Conservation (phyloP, 2,329 filamentous ascomycete genomes). For the Neoascochyta sp. region DNA sequence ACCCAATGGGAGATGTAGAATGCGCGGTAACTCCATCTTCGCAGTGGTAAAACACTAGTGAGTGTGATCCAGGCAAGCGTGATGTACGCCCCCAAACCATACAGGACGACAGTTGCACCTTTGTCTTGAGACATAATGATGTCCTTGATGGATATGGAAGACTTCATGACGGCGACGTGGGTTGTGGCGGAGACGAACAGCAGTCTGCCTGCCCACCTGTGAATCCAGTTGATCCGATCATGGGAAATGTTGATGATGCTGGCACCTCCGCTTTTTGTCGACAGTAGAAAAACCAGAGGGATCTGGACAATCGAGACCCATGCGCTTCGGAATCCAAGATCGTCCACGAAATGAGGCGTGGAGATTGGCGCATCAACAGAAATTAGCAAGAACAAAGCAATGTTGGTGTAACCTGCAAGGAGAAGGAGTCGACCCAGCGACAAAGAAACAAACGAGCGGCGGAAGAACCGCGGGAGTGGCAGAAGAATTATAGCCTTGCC, state of each 20-base stretch:
- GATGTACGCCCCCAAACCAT: conserved; percentile 23
- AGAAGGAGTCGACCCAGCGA: conserved; percentile 9
- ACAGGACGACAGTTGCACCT: conserved; percentile 19
- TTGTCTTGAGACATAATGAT: conserved; percentile 18
- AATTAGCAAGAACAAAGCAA: conserved; percentile 10
- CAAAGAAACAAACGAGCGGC: neutral
- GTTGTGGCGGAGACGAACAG: conserved; percentile 25
- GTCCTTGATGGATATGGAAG: conserved; percentile 17
- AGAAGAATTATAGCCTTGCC: conserved; percentile 6
- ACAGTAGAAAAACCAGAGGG: conserved; percentile 24
- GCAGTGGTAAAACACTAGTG: conserved; percentile 19
- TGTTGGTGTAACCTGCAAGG: conserved; percentile 5
- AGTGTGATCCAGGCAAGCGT: conserved; percentile 23
- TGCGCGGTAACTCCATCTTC: conserved; percentile 20
- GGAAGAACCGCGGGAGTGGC: conserved; percentile 3
- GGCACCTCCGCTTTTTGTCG: conserved; percentile 23
- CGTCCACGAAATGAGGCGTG: conserved; percentile 23
- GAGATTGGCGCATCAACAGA: conserved; percentile 20
- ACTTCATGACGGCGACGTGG: conserved; percentile 26
- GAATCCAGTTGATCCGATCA: conserved; percentile 23
- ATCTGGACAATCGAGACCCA: conserved; percentile 30
- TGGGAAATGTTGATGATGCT: conserved; percentile 20
- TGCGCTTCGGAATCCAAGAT: conserved; percentile 29
- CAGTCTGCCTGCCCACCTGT: conserved; percentile 21
- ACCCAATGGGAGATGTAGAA: conserved; percentile 30